Evolutionary conservation across 495 filamentous ascomycete species (phyloP).

Genomic region (Chaetomium cochliodes): DNA sequence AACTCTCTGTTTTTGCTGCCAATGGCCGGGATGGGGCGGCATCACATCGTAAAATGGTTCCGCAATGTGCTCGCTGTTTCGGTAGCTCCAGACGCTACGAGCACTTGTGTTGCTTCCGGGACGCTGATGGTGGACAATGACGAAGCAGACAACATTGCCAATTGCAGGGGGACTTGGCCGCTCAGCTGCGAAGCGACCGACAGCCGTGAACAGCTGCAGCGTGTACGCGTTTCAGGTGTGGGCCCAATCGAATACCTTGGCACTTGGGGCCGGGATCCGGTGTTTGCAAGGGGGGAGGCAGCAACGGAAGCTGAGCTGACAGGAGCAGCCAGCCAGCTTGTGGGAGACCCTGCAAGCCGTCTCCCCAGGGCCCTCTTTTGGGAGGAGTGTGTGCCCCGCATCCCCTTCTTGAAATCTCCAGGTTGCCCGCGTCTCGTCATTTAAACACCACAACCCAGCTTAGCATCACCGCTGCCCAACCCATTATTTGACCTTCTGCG

Average conservation of each 20-base stretch:
- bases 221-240: background rate
- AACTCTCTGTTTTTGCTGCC: conserved; percentile 19
- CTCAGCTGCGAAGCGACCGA: background rate
- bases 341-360: conserved; percentile 6
- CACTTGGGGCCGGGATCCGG: background rate
- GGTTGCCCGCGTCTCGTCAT: conserved; percentile 27
- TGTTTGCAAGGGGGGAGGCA: background rate
- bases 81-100: conserved; percentile 17
- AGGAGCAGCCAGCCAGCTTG: background rate
- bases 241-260: background rate
- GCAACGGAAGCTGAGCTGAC: background rate
- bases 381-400: conserved; percentile 24
- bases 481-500: conserved; percentile 14
- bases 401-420: conserved; percentile 28
- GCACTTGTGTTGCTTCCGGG: conserved; percentile 11
- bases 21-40: conserved; percentile 25
- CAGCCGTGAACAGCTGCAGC: conserved; percentile 16
- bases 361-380: conserved; percentile 14
- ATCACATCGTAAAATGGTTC: conserved; percentile 36
- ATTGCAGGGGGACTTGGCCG: conserved; percentile 2
- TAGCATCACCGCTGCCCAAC: conserved; percentile 18
- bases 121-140: conserved; percentile 15
- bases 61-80: conserved; percentile 16
- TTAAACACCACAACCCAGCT: conserved; percentile 21
- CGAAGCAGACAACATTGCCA: conserved; percentile 21